Evolutionary conservation across 345 rosid genomes (phyloP).

Genomic region (Aethionema arabicum): DNA sequence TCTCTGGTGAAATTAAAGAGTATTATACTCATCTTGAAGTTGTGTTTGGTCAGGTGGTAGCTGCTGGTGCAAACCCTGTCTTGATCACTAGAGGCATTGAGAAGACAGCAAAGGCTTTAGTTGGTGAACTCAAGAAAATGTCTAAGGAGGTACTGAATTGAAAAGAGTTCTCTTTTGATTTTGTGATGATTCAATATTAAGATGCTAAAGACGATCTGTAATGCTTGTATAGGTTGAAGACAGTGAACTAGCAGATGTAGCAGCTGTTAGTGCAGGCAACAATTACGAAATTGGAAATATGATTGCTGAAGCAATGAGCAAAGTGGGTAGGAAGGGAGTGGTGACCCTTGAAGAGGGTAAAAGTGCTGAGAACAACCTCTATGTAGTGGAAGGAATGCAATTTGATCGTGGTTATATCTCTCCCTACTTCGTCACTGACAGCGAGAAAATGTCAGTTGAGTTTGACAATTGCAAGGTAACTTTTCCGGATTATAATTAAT

Average conservation of each 20-base stretch:
- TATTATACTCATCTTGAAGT: background rate
- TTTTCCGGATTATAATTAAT: too few relatives aligned
- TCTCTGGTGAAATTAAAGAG: background rate
- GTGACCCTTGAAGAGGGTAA: constrained; percentile 87
- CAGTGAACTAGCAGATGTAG: constrained; percentile 87
- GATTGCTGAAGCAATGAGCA: constrained; percentile 92
- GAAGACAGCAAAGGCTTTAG: constrained; percentile 74
- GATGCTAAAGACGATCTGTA: background rate
- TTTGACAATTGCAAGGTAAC: constrained; percentile 81
- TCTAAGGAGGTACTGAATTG: constrained; percentile 62
- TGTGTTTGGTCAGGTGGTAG: constrained; percentile 55
- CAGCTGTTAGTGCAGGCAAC: constrained; percentile 90
- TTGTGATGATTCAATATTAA: background rate
- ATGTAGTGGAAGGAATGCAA: constrained; percentile 93
- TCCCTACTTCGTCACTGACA: constrained; percentile 78
- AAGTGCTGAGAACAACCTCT: constrained; percentile 79
- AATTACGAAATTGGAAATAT: constrained; percentile 78
- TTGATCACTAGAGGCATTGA: constrained; percentile 79
- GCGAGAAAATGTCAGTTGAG: constrained; percentile 88
- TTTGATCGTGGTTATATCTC: constrained; percentile 89
- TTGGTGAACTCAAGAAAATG: constrained; percentile 55
- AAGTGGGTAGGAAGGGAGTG: constrained; percentile 84
- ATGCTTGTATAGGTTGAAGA: constrained; percentile 61
- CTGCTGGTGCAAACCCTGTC: constrained; percentile 87
- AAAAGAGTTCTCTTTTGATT: background rate